Percentiles rank a stretch among this genome's conserved stretches.
These are phyloP conservation scores for Medicago arabica DNA, from an alignment of 306 rosid species.

Conservation along the genomic window DNA sequence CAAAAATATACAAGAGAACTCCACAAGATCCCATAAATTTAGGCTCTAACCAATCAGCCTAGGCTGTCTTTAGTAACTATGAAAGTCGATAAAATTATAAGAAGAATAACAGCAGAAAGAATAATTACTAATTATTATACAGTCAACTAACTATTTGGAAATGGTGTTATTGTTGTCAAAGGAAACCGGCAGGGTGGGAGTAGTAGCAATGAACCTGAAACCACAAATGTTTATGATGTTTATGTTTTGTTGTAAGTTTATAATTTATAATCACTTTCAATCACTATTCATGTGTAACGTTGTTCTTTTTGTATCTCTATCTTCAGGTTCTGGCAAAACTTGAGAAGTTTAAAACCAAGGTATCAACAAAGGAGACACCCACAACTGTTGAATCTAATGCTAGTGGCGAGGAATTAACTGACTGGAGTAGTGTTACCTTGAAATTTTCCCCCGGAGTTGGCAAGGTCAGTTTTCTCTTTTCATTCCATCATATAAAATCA, in stretches of 20 bases:
- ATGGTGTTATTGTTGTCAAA: slow-evolving; percentile 8
- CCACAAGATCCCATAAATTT: neutral
- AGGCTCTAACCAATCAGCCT: neutral
- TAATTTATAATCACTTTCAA: slow-evolving; percentile 22
- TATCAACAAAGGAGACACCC: slow-evolving; percentile 48
- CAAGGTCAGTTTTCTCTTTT: slow-evolving; percentile 63
- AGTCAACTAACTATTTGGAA: slow-evolving; percentile 22
- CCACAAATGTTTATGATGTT: neutral
- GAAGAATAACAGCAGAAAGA: neutral
- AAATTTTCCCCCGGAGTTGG: slow-evolving; percentile 64
- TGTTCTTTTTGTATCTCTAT: slow-evolving; percentile 8
- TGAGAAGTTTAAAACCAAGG: slow-evolving; percentile 64
- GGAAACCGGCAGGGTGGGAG: slow-evolving; percentile 7
- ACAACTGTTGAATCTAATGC: slow-evolving; percentile 48
- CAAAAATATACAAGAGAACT: neutral
- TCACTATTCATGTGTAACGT: slow-evolving; percentile 16
- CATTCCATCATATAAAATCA: slow-evolving; percentile 21
- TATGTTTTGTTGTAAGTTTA: slow-evolving; percentile 21
- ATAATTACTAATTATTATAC: slow-evolving; percentile 2
- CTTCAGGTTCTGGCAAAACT: slow-evolving; percentile 82
- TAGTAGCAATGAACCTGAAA: slow-evolving; percentile 25
- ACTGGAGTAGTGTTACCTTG: slow-evolving; percentile 67
- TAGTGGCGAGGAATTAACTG: slow-evolving; percentile 58
- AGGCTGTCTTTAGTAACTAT: neutral
- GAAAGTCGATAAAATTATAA: neutral